phyloP scores from a whole-genome alignment of 257 asterid genomes.

The Solanum pinnatisectum region DNA sequence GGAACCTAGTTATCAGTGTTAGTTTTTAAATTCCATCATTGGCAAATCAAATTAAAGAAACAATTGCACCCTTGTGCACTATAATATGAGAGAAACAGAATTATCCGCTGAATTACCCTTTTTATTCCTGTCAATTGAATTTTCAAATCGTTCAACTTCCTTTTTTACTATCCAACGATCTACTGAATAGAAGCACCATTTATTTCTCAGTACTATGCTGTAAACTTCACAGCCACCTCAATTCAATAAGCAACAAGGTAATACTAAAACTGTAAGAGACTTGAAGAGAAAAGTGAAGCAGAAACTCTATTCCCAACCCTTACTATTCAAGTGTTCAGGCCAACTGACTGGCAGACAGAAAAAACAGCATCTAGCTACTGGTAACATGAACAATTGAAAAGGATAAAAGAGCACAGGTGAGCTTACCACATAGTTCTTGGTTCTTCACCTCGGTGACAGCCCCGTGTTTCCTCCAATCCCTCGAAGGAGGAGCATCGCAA shows the following conservation, averaged over 20 bases:
- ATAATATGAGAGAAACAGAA: neutral
- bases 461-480: slow-evolving; percentile 33
- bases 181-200: neutral
- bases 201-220: neutral
- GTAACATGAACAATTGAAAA: neutral
- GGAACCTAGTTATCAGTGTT: neutral
- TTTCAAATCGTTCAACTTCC: neutral
- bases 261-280: neutral
- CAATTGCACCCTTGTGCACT: neutral
- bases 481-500: slow-evolving; percentile 14
- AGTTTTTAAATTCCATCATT: neutral
- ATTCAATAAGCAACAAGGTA: neutral
- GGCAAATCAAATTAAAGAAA: neutral
- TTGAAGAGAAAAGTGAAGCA: neutral
- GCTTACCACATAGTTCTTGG: slow-evolving; percentile 16
- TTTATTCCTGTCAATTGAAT: neutral
- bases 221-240: neutral
- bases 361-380: neutral
- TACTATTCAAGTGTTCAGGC: neutral
- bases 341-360: neutral
- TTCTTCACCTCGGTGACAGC: slow-evolving; percentile 24
- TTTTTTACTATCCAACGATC: neutral
- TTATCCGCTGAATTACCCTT: neutral
- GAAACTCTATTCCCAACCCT: neutral
- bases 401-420: neutral